A percentile compares a stretch with the other conserved stretches of the same genome.
Conservation (phyloP, 176 grass and related monocot species). For the Thinopyrum elongatum region DNA sequence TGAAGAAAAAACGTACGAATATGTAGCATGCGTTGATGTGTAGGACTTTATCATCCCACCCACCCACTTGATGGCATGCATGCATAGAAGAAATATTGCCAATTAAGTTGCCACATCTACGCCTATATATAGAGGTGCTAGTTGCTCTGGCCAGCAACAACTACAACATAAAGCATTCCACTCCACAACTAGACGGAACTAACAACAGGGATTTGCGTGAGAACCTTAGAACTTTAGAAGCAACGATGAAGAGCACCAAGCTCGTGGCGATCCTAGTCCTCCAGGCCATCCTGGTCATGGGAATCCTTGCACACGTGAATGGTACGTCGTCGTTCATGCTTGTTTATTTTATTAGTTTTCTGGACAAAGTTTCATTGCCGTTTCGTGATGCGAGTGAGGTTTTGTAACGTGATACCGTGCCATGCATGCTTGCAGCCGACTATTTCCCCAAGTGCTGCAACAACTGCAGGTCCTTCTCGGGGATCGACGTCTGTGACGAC, state of each 20-base stretch:
- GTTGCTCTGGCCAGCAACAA: background rate
- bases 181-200: background rate
- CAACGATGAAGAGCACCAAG: conserved; percentile 2
- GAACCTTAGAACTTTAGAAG: background rate
- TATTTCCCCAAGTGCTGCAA: background rate
- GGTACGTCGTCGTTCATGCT: background rate
- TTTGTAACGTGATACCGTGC: background rate
- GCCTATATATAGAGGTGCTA: background rate
- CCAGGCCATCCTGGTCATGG: background rate
- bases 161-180: background rate
- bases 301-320: background rate
- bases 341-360: background rate
- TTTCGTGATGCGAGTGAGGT: background rate
- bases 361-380: background rate
- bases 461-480: conserved; percentile 12
- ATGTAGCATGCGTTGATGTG: too few relatives aligned
- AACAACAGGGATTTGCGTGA: background rate
- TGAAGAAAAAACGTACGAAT: too few relatives aligned
- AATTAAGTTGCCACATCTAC: background rate
- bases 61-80: background rate
- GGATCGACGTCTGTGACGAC: background rate
- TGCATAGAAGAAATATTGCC: background rate
- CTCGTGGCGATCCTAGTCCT: background rate
- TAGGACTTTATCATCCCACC: background rate
- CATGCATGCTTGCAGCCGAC: background rate